phyloP scores from a whole-genome alignment of 345 rosid genomes.

The Salix brachista region DNA sequence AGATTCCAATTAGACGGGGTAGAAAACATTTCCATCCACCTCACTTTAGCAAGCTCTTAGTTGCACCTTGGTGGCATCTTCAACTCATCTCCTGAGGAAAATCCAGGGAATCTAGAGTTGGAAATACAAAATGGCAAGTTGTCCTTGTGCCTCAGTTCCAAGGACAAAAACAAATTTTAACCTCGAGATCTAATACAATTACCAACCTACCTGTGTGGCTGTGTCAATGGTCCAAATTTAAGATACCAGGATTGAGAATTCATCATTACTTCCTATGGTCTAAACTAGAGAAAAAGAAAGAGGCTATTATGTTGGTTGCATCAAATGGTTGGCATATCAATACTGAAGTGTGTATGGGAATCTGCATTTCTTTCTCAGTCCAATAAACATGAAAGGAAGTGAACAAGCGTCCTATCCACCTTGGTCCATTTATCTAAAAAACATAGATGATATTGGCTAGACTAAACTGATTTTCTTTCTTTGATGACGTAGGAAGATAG shows the following conservation, averaged over 20 bases:
- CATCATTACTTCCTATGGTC: neutral
- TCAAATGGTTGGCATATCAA: neutral
- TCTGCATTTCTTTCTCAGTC: neutral
- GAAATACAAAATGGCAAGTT: neutral
- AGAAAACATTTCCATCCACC: neutral
- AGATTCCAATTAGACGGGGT: neutral
- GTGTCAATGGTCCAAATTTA: neutral
- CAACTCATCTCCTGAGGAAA: neutral
- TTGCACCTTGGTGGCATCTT: neutral
- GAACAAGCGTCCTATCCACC: neutral
- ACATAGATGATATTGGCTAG: neutral
- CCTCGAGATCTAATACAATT: neutral
- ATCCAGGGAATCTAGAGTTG: neutral
- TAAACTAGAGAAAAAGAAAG: neutral
- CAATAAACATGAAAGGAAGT: neutral
- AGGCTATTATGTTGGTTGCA: neutral
- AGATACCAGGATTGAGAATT: neutral
- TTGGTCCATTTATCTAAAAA: neutral
- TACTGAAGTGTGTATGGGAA: neutral
- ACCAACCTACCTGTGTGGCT: neutral
- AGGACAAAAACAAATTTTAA: neutral
- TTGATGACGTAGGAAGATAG: neutral
- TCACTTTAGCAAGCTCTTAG: neutral
- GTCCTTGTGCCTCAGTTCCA: neutral
- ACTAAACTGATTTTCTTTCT: neutral